Base-by-base conservation (phyloP, 805 yeast species). In the Candida argentea region DNA sequence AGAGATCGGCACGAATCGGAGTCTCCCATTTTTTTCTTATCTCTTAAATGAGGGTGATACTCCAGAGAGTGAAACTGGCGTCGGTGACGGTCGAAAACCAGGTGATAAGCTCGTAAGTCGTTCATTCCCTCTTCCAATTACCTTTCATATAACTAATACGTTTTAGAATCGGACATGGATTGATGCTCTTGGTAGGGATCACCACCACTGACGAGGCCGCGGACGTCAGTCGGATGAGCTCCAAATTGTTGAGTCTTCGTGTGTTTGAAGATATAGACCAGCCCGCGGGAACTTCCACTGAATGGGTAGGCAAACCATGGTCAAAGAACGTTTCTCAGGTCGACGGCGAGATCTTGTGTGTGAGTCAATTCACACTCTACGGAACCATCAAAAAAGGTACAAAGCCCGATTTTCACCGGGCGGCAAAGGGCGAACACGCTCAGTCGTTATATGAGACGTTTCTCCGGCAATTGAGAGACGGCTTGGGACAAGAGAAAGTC, bases 381-480 rank as follows among this genome's bases (percentile, higher is more conserved):
- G 98, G 85, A 0, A 79, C 70, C 23, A 72, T 91, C 13, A 80
- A 74, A 39, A 91, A 91, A 50, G 97, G 96, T 8, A 68, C 95
- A 1, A 89, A 89, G 46, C 97, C 98, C 0, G 95, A 91, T 47
- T 85, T 91, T 52, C 97, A 89, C 47, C 61, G 62, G 34, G 97
- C 97, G 1, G 94, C 87, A 33, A 83, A 79, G 52, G 95, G 95
- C 12, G 65, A 53, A 29, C 46, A 47, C 5, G 80, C 81, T 3
- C 40, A 48, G 5, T 62, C 47, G 22, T 48, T 73, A 28, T 78
- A 76, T 60, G 64, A 73, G 6, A 44, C 50, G 26, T 78, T 84
- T 34, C 50, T 82, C 31, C 27, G 31, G 2, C 46, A 58, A 14
- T 52, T 83, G 33, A 52, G 61, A 34, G 44, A 40, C 1, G 70